Evolutionary conservation across 2,329 filamentous ascomycete species (phyloP).

Genomic region (Xylaria hypoxylon): DNA sequence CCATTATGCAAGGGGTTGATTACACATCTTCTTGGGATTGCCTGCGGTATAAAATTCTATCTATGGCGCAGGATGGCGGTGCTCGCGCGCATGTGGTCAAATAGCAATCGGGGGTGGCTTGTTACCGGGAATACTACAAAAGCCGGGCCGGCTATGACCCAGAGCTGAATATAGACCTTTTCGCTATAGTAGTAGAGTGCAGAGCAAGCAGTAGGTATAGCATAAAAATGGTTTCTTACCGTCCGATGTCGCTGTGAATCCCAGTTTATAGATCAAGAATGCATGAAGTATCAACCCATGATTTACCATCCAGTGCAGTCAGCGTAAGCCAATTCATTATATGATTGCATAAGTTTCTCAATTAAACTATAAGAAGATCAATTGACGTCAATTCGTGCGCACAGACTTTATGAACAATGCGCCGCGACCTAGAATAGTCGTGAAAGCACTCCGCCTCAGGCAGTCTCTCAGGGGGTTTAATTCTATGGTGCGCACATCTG

Average conservation of each 20-base stretch:
- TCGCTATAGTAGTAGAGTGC: slow-evolving; percentile 13
- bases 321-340: slow-evolving; percentile 20
- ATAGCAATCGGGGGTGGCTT: slow-evolving; percentile 37
- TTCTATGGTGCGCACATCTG: slow-evolving; percentile 30
- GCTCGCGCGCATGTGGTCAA: slow-evolving; percentile 23
- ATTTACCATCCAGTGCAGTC: not conserved
- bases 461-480: slow-evolving; percentile 25
- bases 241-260: slow-evolving; percentile 34
- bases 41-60: slow-evolving; percentile 31
- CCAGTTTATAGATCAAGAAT: not conserved
- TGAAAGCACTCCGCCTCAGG: slow-evolving; percentile 25
- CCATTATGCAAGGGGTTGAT: slow-evolving; percentile 47
- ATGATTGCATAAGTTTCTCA: slow-evolving; percentile 11
- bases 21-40: slow-evolving; percentile 32
- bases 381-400: slow-evolving; percentile 24
- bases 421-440: slow-evolving; percentile 10
- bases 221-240: not conserved
- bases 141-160: slow-evolving; percentile 23
- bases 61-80: slow-evolving; percentile 32
- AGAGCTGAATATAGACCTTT: slow-evolving; percentile 31
- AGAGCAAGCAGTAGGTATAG: slow-evolving; percentile 8
- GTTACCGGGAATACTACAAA: slow-evolving; percentile 23
- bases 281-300: slow-evolving; percentile 1
- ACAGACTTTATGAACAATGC: slow-evolving; percentile 18
- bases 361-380: slow-evolving; percentile 3